A percentile compares a stretch with the other conserved stretches of the same genome.
phyloP scores from a whole-genome alignment of 2,329 filamentous ascomycete genomes.

The Teratosphaeriaceae sp. region DNA sequence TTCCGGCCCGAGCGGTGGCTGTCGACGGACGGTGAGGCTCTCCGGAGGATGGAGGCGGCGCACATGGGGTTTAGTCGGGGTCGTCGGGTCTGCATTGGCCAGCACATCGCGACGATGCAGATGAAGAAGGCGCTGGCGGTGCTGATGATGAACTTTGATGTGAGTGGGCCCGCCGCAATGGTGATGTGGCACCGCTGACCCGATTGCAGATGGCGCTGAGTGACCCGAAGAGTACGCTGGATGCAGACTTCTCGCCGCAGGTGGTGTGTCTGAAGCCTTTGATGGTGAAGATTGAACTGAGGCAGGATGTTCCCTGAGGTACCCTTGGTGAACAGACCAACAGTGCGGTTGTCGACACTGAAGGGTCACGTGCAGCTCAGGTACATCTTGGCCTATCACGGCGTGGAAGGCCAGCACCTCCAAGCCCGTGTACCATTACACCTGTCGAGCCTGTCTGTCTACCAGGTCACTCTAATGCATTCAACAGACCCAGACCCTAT shows the following conservation, averaged over 20 bases:
- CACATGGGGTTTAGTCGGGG: constrained; percentile 35
- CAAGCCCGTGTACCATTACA: too few species aligned
- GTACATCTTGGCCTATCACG: too few species aligned
- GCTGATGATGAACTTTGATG: constrained; percentile 11
- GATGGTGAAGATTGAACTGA: neutral
- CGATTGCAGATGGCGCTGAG: neutral
- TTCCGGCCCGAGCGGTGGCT: constrained; percentile 18
- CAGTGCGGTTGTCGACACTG: too few species aligned
- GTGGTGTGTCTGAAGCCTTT: constrained; percentile 1
- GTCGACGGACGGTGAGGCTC: constrained; percentile 25
- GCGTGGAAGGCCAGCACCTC: too few species aligned
- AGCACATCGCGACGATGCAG: constrained; percentile 37
- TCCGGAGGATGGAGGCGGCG: constrained; percentile 30
- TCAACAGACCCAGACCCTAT: too few species aligned
- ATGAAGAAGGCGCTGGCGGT: constrained; percentile 16
- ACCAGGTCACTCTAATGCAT: too few species aligned
- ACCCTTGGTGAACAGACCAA: neutral
- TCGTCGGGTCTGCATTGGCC: constrained; percentile 40
- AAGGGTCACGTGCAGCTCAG: too few species aligned
- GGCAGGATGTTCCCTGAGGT: neutral
- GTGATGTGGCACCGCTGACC: neutral
- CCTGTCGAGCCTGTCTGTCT: too few species aligned
- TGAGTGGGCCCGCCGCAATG: neutral
- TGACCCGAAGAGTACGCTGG: neutral
- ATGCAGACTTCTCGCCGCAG: constrained; percentile 2